These are phyloP conservation scores for Penicillium thymicola DNA, from an alignment of 2,329 filamentous ascomycete genomes.

Conservation along the genomic window DNA sequence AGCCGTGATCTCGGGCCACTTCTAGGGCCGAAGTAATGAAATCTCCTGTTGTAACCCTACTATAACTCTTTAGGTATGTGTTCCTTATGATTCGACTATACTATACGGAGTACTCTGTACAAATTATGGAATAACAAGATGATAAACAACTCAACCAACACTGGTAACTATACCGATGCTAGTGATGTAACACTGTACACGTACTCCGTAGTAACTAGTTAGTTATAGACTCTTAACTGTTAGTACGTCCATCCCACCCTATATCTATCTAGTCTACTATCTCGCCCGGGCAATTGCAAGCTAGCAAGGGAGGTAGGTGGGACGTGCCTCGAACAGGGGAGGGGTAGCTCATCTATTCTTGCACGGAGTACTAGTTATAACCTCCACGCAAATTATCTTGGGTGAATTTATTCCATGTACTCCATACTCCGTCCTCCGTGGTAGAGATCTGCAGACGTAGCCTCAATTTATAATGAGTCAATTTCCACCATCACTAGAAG, in stretches of 20 bases:
- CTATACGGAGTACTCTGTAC: too few species aligned
- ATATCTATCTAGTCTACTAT: background rate
- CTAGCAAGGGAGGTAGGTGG: background rate
- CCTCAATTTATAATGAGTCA: background rate
- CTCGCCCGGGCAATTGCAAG: slow-evolving; percentile 1
- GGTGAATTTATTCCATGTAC: background rate
- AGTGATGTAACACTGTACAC: background rate
- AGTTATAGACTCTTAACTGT: background rate
- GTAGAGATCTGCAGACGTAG: background rate
- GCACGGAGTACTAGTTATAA: background rate
- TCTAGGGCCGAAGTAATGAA: background rate
- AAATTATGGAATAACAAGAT: background rate
- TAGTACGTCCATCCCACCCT: background rate
- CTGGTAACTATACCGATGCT: background rate
- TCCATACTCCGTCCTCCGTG: too few species aligned
- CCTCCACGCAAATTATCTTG: background rate
- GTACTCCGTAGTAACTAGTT: too few species aligned
- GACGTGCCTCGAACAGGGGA: background rate
- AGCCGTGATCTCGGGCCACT: background rate
- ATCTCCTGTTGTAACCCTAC: background rate
- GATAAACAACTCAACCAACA: background rate
- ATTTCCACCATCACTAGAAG: background rate
- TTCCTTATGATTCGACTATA: background rate
- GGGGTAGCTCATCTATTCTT: background rate
- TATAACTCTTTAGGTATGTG: background rate